A percentile compares a stretch with the other conserved stretches of the same genome.
Conservation (phyloP, 1,139 yeast species). For the Debaryomyces fabryi region DNA sequence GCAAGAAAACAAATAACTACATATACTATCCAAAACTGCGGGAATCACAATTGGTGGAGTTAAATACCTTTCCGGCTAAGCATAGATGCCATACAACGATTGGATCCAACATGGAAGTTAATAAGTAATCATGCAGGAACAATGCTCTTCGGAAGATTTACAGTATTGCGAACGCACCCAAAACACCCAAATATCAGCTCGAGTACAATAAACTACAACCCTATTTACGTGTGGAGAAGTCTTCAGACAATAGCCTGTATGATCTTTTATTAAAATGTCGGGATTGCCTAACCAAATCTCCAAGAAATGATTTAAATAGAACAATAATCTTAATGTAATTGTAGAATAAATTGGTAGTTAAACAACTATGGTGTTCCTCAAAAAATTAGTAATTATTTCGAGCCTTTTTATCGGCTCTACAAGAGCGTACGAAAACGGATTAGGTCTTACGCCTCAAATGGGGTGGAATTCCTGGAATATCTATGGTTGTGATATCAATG, state of each 20-base stretch:
- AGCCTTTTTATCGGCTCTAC: neutral
- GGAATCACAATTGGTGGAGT: neutral
- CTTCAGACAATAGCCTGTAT: neutral
- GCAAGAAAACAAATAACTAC: neutral
- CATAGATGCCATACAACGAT: neutral
- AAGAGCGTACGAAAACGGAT: slow-evolving; percentile 21
- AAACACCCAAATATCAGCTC: neutral
- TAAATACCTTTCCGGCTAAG: neutral
- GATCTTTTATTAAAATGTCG: neutral
- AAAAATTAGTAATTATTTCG: neutral
- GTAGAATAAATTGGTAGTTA: neutral
- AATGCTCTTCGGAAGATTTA: neutral
- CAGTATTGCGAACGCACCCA: neutral
- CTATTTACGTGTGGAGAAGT: neutral
- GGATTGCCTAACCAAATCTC: neutral
- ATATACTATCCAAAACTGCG: neutral
- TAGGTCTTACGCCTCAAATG: slow-evolving; percentile 26
- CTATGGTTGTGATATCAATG: slow-evolving; percentile 27
- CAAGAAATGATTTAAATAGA: neutral
- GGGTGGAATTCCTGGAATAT: slow-evolving; percentile 33
- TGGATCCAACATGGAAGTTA: neutral
- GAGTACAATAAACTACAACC: neutral
- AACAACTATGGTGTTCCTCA: neutral
- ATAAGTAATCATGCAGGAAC: neutral
- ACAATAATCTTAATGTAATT: neutral